Conservation (phyloP, 2,329 filamentous ascomycete species). For the Juglanconis oblonga region DNA sequence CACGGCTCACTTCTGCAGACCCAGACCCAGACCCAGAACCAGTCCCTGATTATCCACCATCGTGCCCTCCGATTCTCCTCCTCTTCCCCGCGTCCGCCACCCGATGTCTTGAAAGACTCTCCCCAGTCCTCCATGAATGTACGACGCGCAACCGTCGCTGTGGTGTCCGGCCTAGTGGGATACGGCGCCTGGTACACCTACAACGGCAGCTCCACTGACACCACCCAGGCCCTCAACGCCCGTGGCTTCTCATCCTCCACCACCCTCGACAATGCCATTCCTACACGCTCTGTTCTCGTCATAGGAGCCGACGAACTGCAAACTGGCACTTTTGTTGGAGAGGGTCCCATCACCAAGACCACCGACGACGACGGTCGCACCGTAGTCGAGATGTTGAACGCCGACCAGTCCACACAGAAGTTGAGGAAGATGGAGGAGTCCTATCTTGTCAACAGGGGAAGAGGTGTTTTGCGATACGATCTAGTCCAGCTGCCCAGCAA, state of each 20-base stretch:
- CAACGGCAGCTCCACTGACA: constrained; percentile 41
- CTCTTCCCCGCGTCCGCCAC: constrained; percentile 27
- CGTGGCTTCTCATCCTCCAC: constrained; percentile 41
- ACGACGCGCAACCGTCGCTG: constrained; percentile 63
- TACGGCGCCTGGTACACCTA: constrained; percentile 77
- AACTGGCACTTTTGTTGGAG: constrained; percentile 79
- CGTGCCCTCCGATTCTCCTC: constrained; percentile 20
- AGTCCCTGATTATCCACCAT: constrained; percentile 10
- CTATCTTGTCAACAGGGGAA: constrained; percentile 82
- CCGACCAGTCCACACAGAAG: constrained; percentile 89
- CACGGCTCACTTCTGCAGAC: constrained; percentile 15
- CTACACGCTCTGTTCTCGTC: constrained; percentile 70
- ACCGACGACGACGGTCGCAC: constrained; percentile 80
- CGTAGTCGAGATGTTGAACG: constrained; percentile 93
- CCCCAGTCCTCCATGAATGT: constrained; percentile 73
- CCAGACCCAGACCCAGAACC: constrained; percentile 10
- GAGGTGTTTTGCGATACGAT: constrained; percentile 92
- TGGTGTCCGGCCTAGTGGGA: constrained; percentile 69
- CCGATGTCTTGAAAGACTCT: constrained; percentile 41
- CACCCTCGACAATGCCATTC: constrained; percentile 35
- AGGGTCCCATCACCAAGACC: constrained; percentile 84
- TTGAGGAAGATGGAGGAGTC: constrained; percentile 87
- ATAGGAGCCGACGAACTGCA: constrained; percentile 90
- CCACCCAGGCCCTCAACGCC: constrained; percentile 31
- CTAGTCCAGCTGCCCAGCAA: constrained; percentile 93